A percentile compares a stretch with the other conserved stretches of the same genome.
Conservation (phyloP, 2,329 filamentous ascomycete genomes). For the Alternaria burnsii region DNA sequence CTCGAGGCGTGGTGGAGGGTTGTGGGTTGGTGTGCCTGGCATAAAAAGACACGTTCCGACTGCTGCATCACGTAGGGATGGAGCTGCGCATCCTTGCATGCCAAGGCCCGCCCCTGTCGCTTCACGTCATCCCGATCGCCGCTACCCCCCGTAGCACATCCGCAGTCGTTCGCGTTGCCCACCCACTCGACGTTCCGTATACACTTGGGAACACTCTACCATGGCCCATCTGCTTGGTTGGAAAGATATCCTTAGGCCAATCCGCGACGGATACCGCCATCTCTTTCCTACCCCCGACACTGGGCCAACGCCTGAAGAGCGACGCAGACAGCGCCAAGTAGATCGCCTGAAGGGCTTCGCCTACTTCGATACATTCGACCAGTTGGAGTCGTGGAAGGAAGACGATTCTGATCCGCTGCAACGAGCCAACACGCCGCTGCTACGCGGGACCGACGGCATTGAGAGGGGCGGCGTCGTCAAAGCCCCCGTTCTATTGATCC, state of each 20-base stretch:
- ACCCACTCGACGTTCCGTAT: background rate
- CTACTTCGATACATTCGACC: slow-evolving; percentile 54
- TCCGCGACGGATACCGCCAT: slow-evolving; percentile 51
- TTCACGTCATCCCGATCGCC: slow-evolving; percentile 26
- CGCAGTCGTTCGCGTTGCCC: slow-evolving; percentile 7
- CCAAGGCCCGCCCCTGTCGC: slow-evolving; percentile 36
- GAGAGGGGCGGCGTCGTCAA: slow-evolving; percentile 12
- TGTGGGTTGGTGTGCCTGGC: slow-evolving; percentile 22
- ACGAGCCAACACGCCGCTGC: slow-evolving; percentile 50
- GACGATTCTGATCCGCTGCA: slow-evolving; percentile 47
- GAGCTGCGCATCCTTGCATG: slow-evolving; percentile 42
- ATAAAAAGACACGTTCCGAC: slow-evolving; percentile 51
- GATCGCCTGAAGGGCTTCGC: slow-evolving; percentile 51
- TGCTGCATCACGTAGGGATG: slow-evolving; percentile 34
- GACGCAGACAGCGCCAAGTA: slow-evolving; percentile 36
- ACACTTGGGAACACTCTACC: background rate
- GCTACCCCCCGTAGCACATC: slow-evolving; percentile 8
- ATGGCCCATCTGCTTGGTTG: slow-evolving; percentile 44
- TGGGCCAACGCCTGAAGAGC: slow-evolving; percentile 46
- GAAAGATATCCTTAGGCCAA: slow-evolving; percentile 52
- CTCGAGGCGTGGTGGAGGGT: slow-evolving; percentile 22
- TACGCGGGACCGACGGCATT: slow-evolving; percentile 27
- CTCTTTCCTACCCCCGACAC: slow-evolving; percentile 46
- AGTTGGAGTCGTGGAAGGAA: slow-evolving; percentile 48
- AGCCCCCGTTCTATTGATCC: slow-evolving; percentile 47